Base-by-base conservation (phyloP, 441 rosid genomes). In the Syzygium syzygioides region DNA sequence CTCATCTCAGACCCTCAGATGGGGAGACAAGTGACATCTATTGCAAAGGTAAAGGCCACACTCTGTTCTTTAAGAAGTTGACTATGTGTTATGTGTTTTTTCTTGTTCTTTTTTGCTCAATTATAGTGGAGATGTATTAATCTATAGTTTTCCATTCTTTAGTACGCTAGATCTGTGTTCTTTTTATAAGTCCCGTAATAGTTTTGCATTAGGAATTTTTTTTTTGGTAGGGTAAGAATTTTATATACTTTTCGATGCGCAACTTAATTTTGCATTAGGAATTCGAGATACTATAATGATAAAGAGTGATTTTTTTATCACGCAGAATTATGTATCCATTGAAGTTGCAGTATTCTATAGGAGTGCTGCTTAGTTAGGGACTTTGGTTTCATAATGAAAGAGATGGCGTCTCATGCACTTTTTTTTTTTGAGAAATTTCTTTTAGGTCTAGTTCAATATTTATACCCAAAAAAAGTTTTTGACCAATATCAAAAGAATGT, bases 21-120 rank as follows among this genome's bases (percentile, higher is more conserved):
- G 13, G 37, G 96, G 90, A 96, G 62, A 57, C 98, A 95, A 92
- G 93, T 95, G 94, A 93, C 97, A 89, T 89, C 95, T 30, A 95
- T 91, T 91, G 95, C 96, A 52, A 95, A 96, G 96, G 98, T 97
- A 87, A 91, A 92, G 14, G 34, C 26, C 26, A n/a, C 55, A 76
- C 66, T 30, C 71, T 11, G 30, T 56, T 86, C 4, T 86, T 20
- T 18, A 25, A 62, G 53, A 48, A 34, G 50, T 62, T 50, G 79
- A 86, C 25, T 30, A 26, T 50, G 53, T 12, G n/a, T n/a, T 83
- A 25, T 83, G 3, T 41, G 52, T 62, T 62, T 30, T 13, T 64
- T 30, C 56, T 7, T 86, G 48, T 86, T 86, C 34, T 59, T 64
- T 64, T 64, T 62, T n/a, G 71, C 71, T 62, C 71, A 14, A 23